Evolutionary conservation across 2,329 filamentous ascomycete species (phyloP).

Genomic region (Ophiobolus disseminans): DNA sequence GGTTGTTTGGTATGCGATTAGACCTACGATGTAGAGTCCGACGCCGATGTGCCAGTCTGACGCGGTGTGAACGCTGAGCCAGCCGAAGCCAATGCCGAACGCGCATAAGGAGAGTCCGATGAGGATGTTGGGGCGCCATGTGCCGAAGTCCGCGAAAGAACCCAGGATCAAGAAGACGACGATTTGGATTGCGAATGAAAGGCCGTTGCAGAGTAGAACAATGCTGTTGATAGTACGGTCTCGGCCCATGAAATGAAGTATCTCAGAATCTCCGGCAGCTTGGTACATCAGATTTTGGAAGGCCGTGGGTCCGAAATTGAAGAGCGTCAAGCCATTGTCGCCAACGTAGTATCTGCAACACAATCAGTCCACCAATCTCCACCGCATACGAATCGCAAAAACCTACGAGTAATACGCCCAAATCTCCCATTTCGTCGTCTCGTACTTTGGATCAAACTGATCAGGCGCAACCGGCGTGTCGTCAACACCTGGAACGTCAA

Average conservation of each 20-base stretch:
- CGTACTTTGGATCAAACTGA: constrained; percentile 61
- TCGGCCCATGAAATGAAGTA: constrained; percentile 63
- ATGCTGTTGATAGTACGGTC: constrained; percentile 50
- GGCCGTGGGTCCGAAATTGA: constrained; percentile 58
- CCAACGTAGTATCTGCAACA: constrained; percentile 66
- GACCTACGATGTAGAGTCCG: constrained; percentile 70
- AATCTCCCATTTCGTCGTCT: constrained; percentile 62
- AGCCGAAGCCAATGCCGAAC: constrained; percentile 69
- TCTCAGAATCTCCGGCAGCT: constrained; percentile 62
- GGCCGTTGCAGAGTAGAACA: constrained; percentile 70
- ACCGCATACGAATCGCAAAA: too few species aligned
- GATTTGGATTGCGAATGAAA: constrained; percentile 72
- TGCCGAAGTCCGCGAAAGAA: constrained; percentile 68
- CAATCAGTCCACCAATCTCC: not conserved
- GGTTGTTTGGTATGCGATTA: constrained; percentile 71
- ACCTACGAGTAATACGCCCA: constrained; percentile 63
- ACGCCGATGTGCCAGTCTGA: constrained; percentile 67
- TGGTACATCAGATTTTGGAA: constrained; percentile 70
- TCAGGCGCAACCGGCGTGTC: constrained; percentile 60
- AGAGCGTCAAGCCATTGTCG: constrained; percentile 66
- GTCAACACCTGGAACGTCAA: constrained; percentile 31
- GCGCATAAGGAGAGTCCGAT: constrained; percentile 60
- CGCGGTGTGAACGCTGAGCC: constrained; percentile 68
- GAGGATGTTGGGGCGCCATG: constrained; percentile 64
- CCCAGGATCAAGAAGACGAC: constrained; percentile 62